Conservation (phyloP, 345 rosid genomes). For the Laguncularia racemosa region DNA sequence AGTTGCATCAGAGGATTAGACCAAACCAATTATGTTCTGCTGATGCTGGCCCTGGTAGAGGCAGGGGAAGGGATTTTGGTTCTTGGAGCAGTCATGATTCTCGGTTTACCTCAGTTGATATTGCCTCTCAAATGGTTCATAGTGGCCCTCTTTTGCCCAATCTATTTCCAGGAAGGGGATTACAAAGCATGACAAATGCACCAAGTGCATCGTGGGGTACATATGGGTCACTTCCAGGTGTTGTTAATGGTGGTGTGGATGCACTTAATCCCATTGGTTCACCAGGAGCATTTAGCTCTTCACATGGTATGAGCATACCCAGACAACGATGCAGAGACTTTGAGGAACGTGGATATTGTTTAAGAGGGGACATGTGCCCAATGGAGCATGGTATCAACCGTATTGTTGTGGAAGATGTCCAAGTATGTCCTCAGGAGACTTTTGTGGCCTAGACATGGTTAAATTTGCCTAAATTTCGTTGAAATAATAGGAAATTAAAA, state of each 20-base stretch:
- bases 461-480: neutral
- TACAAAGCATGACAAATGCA: conserved; percentile 51
- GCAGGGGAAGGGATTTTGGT: conserved; percentile 78
- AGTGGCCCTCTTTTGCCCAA: conserved; percentile 41
- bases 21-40: conserved; percentile 49
- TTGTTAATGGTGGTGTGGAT: conserved; percentile 75
- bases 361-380: conserved; percentile 98
- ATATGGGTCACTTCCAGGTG: conserved; percentile 74
- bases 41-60: conserved; percentile 64
- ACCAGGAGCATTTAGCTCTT: conserved; percentile 56
- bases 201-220: conserved; percentile 69
- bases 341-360: conserved; percentile 98
- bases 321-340: conserved; percentile 89
- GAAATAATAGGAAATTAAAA: neutral
- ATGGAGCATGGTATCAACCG: conserved; percentile 99
- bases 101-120: conserved; percentile 51
- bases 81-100: conserved; percentile 69
- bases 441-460: neutral
- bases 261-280: conserved; percentile 59
- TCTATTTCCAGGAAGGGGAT: conserved; percentile 70
- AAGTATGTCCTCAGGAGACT: conserved; percentile 34
- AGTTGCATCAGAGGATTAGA: conserved; percentile 53
- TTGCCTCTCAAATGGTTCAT: conserved; percentile 72
- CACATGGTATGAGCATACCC: conserved; percentile 67
- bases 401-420: conserved; percentile 95